phyloP scores from a whole-genome alignment of 768 basidiomycete genomes.

The Coprinopsis cinerea region DNA sequence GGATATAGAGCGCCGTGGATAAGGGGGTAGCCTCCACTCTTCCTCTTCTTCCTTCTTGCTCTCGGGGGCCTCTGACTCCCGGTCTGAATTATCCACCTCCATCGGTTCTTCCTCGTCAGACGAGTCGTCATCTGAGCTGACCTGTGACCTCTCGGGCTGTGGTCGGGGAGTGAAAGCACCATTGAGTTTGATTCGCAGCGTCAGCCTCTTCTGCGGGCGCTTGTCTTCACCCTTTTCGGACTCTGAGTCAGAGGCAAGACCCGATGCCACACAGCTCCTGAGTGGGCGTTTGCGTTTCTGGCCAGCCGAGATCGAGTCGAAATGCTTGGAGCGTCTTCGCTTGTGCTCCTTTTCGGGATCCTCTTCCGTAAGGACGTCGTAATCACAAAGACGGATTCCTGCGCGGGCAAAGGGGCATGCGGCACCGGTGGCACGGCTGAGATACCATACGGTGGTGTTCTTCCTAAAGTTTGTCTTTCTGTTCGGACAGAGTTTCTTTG shows the following conservation, averaged over 20 bases:
- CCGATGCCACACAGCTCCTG: conserved; percentile 27
- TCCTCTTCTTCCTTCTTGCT: conserved; percentile 26
- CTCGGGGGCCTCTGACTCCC: conserved; percentile 18
- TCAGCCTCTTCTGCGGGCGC: conserved; percentile 63
- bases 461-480: conserved; percentile 68
- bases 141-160: conserved; percentile 7
- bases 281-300: conserved; percentile 41
- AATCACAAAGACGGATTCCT: conserved; percentile 69
- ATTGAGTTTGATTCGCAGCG: conserved; percentile 53
- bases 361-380: conserved; percentile 45
- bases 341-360: conserved; percentile 22
- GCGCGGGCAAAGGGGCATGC: conserved; percentile 71
- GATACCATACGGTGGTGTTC: conserved; percentile 79
- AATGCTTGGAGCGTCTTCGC: conserved; percentile 16
- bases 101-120: conserved; percentile 29
- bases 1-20: conserved; percentile 51
- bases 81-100: conserved; percentile 40
- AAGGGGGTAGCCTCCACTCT: conserved; percentile 48
- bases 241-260: conserved; percentile 18
- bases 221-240: conserved; percentile 32
- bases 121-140: conserved; percentile 27
- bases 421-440: conserved; percentile 67
- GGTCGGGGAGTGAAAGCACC: conserved; percentile 19
- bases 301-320: conserved; percentile 23
- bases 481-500: conserved; percentile 31